These are phyloP conservation scores for Populus hybrid DNA, from an alignment of 441 rosid genomes.

Conservation along the genomic window DNA sequence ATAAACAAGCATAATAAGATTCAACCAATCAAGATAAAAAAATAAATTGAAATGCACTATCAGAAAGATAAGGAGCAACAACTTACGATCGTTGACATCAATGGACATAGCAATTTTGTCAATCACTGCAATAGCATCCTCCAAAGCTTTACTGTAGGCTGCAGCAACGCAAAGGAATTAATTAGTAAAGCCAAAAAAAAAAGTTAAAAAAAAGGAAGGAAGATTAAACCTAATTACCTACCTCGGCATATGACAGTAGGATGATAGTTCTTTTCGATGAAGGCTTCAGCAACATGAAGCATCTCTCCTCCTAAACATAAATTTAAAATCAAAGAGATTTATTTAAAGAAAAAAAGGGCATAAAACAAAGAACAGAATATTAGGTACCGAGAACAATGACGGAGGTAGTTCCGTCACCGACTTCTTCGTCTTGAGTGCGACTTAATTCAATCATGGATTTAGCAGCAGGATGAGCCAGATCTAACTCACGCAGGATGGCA, in stretches of 20 bases:
- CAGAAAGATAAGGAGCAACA: conserved; percentile 5
- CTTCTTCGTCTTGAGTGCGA: conserved; percentile 97
- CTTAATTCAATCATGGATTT: conserved; percentile 98
- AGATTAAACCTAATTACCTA: too few species aligned
- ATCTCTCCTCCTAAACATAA: conserved; percentile 52
- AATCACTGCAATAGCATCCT: conserved; percentile 85
- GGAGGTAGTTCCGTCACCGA: conserved; percentile 97
- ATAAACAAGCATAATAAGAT: not conserved
- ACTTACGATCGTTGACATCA: conserved; percentile 80
- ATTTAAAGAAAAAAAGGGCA: too few species aligned
- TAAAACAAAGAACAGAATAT: too few species aligned
- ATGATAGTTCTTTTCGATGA: conserved; percentile 81
- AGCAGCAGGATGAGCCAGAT: conserved; percentile 93
- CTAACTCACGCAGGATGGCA: conserved; percentile 89
- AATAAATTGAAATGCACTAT: not conserved
- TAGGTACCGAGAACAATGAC: conserved; percentile 83
- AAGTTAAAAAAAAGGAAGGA: conserved; percentile 16
- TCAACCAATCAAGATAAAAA: not conserved
- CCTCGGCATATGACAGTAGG: conserved; percentile 95
- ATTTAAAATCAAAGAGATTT: too few species aligned
- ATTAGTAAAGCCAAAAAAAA: not conserved
- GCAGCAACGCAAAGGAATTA: conserved; percentile 21
- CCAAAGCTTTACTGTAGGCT: conserved; percentile 92
- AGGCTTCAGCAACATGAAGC: conserved; percentile 97
- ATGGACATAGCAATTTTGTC: conserved; percentile 85